A percentile compares a stretch with the other conserved stretches of the same genome.
These are phyloP conservation scores for Haberlea rhodopensis DNA, from an alignment of 257 asterid genomes.

Conservation along the genomic window DNA sequence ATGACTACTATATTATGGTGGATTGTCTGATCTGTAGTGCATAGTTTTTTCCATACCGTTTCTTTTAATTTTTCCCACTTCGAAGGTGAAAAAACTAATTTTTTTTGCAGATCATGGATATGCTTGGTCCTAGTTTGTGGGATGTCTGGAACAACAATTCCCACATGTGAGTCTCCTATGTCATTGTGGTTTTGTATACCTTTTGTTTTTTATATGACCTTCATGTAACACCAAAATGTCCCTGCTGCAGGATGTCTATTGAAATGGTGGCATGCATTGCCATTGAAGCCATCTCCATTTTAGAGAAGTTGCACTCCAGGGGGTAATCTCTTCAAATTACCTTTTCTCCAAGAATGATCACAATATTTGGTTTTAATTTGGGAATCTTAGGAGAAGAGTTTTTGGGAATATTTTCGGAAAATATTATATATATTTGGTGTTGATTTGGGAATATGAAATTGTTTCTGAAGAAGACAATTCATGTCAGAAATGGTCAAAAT, in stretches of 20 bases:
- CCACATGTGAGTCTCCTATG: constrained; percentile 20
- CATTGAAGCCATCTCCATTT: constrained; percentile 31
- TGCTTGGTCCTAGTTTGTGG: constrained; percentile 35
- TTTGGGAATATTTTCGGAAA: neutral
- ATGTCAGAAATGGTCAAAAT: neutral
- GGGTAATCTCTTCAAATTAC: constrained; percentile 24
- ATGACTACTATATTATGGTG: constrained; percentile 51
- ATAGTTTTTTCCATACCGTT: neutral
- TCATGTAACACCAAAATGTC: constrained; percentile 3
- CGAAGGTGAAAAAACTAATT: neutral
- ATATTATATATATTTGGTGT: neutral
- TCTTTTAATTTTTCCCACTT: neutral
- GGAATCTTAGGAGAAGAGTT: neutral
- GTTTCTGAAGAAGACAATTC: neutral
- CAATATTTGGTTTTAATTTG: constrained; percentile 1
- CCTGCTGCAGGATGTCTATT: constrained; percentile 25
- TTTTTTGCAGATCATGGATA: constrained; percentile 16
- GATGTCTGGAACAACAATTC: constrained; percentile 33
- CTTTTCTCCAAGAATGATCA: neutral
- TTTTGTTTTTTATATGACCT: neutral
- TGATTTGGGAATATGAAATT: neutral
- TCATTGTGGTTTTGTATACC: neutral
- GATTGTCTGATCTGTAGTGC: neutral
- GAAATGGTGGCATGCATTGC: constrained; percentile 37
- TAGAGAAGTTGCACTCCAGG: constrained; percentile 29